phyloP scores from a whole-genome alignment of 177 flowering plant species.

The Vitis hybrid region DNA sequence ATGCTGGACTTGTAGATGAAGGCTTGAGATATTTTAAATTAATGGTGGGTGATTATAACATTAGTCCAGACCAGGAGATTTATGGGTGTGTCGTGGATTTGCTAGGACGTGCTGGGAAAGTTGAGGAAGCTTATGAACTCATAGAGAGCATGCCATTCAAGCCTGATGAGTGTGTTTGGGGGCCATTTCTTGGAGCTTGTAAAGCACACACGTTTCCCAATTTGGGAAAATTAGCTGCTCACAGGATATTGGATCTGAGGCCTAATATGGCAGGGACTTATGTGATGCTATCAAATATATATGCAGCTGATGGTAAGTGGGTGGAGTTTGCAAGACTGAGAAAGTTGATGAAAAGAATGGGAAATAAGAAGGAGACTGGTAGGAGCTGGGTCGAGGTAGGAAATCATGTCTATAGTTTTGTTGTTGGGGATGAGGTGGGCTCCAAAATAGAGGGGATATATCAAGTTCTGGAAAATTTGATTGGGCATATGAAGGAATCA shows the following conservation, averaged over 20 bases:
- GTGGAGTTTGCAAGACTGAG: conserved; percentile 63
- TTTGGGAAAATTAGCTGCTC: conserved; percentile 58
- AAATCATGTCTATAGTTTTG: conserved; percentile 56
- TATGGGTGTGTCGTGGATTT: conserved; percentile 86
- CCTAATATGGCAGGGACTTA: conserved; percentile 56
- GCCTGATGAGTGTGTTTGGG: conserved; percentile 78
- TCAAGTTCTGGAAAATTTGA: conserved; percentile 37
- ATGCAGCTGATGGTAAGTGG: conserved; percentile 79
- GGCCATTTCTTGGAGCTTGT: conserved; percentile 87
- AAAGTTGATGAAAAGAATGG: conserved; percentile 51
- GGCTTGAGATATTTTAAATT: conserved; percentile 59
- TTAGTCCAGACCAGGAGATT: conserved; percentile 60
- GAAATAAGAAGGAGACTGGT: conserved; percentile 68
- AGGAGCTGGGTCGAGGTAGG: conserved; percentile 80
- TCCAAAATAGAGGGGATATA: conserved; percentile 43
- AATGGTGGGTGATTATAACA: conserved; percentile 41
- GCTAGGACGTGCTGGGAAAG: conserved; percentile 81
- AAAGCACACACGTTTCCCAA: conserved; percentile 51
- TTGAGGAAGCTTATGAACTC: conserved; percentile 65
- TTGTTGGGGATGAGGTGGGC: conserved; percentile 54
- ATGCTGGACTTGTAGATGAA: conserved; percentile 76
- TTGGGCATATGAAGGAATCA: conserved; percentile 45
- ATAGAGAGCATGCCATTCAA: conserved; percentile 64
- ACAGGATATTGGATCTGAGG: conserved; percentile 39
- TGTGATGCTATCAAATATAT: conserved; percentile 55